phyloP scores from a whole-genome alignment of 441 rosid species.

The Jatropha multifida region DNA sequence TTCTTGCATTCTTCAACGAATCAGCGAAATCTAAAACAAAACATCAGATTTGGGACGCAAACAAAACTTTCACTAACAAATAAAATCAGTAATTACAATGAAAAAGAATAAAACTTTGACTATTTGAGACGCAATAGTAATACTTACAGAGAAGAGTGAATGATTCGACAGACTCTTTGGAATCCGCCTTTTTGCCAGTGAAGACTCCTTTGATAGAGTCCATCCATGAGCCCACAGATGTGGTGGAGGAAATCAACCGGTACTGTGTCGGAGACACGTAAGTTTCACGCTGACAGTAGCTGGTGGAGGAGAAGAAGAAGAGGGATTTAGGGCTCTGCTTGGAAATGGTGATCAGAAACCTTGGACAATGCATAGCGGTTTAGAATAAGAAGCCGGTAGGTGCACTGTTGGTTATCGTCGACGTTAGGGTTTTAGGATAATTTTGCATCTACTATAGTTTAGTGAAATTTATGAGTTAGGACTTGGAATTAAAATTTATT shows the following conservation, averaged over 20 bases:
- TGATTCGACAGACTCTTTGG: conserved; percentile 40
- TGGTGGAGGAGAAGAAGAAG: background rate
- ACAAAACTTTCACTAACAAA: too few species aligned
- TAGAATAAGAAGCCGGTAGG: too few species aligned
- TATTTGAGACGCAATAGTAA: background rate
- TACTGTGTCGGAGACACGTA: conserved; percentile 32
- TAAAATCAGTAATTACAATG: too few species aligned
- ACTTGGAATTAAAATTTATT: too few species aligned
- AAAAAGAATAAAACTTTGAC: too few species aligned
- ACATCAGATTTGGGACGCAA: background rate
- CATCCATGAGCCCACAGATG: conserved; percentile 67
- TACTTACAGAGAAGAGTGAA: conserved; percentile 74
- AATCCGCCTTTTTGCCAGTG: conserved; percentile 60
- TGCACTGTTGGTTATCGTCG: too few species aligned
- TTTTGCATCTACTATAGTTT: too few species aligned
- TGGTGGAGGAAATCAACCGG: conserved; percentile 61
- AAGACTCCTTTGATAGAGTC: conserved; percentile 77
- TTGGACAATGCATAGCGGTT: conserved; percentile 29
- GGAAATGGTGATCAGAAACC: conserved; percentile 22
- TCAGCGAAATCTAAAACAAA: conserved; percentile 63
- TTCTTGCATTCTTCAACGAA: conserved; percentile 70
- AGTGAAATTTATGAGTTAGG: too few species aligned
- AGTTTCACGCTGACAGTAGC: conserved; percentile 1
- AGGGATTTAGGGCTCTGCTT: conserved; percentile 15
- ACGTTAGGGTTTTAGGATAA: conserved; percentile 7